Base-by-base conservation (phyloP, 331 rosid genomes). In the Pyrus hybrid region DNA sequence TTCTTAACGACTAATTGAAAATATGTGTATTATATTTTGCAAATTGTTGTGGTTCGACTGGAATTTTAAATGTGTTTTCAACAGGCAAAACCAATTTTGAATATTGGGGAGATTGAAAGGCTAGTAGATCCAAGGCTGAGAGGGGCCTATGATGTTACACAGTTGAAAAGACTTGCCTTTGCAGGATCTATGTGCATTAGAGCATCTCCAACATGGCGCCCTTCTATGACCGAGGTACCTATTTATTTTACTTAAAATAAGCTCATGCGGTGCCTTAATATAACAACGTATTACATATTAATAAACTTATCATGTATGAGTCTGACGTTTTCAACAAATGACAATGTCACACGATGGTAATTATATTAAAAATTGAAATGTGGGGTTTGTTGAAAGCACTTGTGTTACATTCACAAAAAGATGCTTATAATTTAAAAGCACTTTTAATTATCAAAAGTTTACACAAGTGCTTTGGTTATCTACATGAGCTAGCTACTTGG, bases 51-150 rank as follows among this genome's bases (percentile, higher is more conserved):
- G 20, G 51, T 37, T 71, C 45, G 45, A 37, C 0, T 37, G 45
- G 45, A 37, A 37, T 37, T 37, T 37, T 10, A 37, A 37, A 37
- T 37, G 45, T 37, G 45, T 37, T 63, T 70, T 37, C 26, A 74
- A 65, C 82, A 92, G 99, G 99, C 99, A 12, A 92, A 92, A 60
- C 99, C 99, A 77, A 82, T 95, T 69, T 82, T 95, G 82, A 95
- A 90, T 76, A 80, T 80, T 69, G 93, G 90, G 41, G 99, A 89
- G 41, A 58, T 82, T 37, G 96, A 89, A 67, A 79, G 86, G 72
- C 85, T 95, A 22, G 86, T 89, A 63, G 99, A 95, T 89, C 93
- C 91, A 84, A 91, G 85, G 82, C 93, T 95, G 33, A 88, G 83
- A 82, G 92, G 91, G 57, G 85, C 78, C 77, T 95, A 89, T 74